Evolutionary conservation across 805 yeast species (phyloP), one percentile per base, ranked within the genome.

Genomic region (Metschnikowia sp.): DNA sequence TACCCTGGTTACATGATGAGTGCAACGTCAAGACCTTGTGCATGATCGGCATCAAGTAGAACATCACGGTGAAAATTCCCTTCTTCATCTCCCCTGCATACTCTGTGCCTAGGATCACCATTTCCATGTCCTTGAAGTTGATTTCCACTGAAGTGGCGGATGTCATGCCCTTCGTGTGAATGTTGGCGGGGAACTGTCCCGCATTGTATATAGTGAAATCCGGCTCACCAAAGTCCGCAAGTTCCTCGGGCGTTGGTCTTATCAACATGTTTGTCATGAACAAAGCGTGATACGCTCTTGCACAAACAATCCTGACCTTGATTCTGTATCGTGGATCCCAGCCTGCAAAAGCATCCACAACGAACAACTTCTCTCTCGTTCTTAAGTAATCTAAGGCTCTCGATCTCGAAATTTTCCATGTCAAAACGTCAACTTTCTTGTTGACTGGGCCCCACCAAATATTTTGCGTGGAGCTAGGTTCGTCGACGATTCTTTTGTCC

Each of bases 361-460:
- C 91, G 72, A 86, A 92, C 62, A 94, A 83, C 68, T 90, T 89
- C 61, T 86, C 91, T 74, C 96, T 86, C 47, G 98, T 92, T 79
- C 96, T 87, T 69, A 92, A 80, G 76, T 91, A 92, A 72, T 92
- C 99, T 57, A 91, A 81, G 44, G 99, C 98, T 74, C 99, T 88
- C 60, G 92, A 92, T 69, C 96, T 86, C 68, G 95, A 88, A 61
- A 92, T 90, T 61, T 82, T 81, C 98, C 98, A 92, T 19, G 97
- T 90, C 66, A 84, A 83, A 72, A 89, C 96, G 51, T 88, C 86
- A 59, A 92, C 91, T 73, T 92, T 88, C 74, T 87, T 89, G 77
- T 92, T 92, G 58, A 92, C 99, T 2, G 98, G 98, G 26, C 99
- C 99, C 99, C 99, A 92, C 99, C 99, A 92, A 60, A 92, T 82